phyloP scores from a whole-genome alignment of 129 eudicot genomes.

The Erigeron canadensis region DNA sequence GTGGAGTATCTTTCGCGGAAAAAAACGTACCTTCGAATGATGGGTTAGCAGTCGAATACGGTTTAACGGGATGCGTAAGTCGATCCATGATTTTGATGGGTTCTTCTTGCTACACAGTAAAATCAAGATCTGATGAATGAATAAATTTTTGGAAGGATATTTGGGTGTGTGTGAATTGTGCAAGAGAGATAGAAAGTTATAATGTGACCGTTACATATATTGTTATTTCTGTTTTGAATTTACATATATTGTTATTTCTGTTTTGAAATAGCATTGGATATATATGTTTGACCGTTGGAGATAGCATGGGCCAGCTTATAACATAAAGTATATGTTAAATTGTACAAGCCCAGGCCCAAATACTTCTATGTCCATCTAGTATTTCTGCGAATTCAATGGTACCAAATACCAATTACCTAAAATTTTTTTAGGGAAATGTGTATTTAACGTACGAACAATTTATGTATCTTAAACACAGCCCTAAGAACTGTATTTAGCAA shows the following conservation, averaged over 20 bases:
- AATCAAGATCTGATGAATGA: background rate
- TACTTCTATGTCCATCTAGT: background rate
- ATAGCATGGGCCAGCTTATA: background rate
- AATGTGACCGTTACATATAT: conserved; percentile 43
- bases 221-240: background rate
- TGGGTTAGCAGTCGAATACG: background rate
- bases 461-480: too few relatives aligned
- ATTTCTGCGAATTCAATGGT: too few relatives aligned
- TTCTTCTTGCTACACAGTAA: background rate
- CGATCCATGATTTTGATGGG: conserved; percentile 18
- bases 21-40: conserved; percentile 15
- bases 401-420: too few relatives aligned
- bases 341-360: background rate
- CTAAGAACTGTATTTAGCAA: too few relatives aligned
- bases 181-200: background rate
- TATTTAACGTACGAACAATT: too few relatives aligned
- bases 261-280: background rate
- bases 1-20: background rate
- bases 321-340: background rate
- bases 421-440: too few relatives aligned
- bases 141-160: background rate
- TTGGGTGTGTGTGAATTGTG: background rate
- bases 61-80: conserved; percentile 6
- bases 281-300: conserved; percentile 32
- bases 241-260: background rate